phyloP scores from a whole-genome alignment of 1,284 basidiomycete species.

The Gymnopus androsaceus region DNA sequence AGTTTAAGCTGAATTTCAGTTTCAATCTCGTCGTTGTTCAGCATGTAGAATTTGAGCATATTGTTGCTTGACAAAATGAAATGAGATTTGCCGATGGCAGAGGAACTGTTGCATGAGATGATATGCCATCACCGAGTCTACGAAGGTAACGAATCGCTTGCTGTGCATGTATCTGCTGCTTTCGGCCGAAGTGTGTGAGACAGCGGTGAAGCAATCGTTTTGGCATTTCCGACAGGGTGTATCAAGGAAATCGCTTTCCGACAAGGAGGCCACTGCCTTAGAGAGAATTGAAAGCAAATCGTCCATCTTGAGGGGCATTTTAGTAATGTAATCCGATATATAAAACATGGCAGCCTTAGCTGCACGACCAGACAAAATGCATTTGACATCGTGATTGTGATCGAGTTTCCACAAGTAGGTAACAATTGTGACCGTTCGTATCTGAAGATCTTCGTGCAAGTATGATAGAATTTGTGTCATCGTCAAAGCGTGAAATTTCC shows the following conservation, averaged over 20 bases:
- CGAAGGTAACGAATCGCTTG: conserved; percentile 27
- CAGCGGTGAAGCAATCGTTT: conserved; percentile 9
- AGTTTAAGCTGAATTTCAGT: background rate
- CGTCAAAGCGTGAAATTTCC: conserved; percentile 21
- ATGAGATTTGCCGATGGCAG: conserved; percentile 3
- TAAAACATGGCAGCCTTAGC: conserved; percentile 32
- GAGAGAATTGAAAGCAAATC: conserved; percentile 13
- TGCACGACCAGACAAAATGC: conserved; percentile 27
- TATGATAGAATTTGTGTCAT: conserved; percentile 23
- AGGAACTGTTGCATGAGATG: conserved; percentile 8
- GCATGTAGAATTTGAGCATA: background rate
- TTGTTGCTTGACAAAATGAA: background rate
- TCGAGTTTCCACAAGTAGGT: conserved; percentile 22
- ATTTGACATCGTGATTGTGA: conserved; percentile 34
- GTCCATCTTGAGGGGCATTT: conserved; percentile 26
- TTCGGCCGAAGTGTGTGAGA: conserved; percentile 22
- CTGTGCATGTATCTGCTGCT: conserved; percentile 27
- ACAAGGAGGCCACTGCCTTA: conserved; percentile 21
- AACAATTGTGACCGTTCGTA: conserved; percentile 29
- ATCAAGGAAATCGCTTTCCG: conserved; percentile 22
- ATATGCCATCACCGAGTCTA: conserved; percentile 16
- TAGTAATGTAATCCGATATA: conserved; percentile 35
- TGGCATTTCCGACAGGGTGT: conserved; percentile 20
- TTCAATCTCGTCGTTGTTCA: background rate
- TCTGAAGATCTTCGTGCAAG: conserved; percentile 20